A percentile compares a stretch with the other conserved stretches of the same genome.
Conservation (phyloP, 148 eudicot genomes). For the Euryodendron excelsum region DNA sequence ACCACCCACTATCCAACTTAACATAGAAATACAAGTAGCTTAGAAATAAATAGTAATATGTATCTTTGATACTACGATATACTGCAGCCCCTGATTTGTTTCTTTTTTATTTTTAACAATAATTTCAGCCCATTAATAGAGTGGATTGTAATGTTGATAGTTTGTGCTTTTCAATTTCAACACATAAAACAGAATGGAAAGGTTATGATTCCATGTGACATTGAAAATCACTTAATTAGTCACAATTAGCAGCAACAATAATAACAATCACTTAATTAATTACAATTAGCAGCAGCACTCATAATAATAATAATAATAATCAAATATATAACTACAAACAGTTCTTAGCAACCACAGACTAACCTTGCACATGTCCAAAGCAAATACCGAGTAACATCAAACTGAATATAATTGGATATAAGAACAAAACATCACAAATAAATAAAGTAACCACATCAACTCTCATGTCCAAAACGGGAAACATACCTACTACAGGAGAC, state of each 20-base stretch:
- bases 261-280: too few species aligned
- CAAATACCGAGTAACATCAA: not conserved
- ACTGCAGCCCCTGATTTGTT: not conserved
- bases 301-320: not conserved
- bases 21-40: not conserved
- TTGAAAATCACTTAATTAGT: not conserved
- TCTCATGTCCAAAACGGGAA: not conserved
- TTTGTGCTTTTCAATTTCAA: constrained; percentile 6
- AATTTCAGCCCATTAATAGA: not conserved
- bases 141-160: not conserved
- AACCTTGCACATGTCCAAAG: not conserved
- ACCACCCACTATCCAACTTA: not conserved
- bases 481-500: constrained; percentile 88
- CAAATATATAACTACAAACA: not conserved
- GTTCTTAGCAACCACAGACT: not conserved
- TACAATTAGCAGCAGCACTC: not conserved
- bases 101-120: too few species aligned
- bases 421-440: too few species aligned
- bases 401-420: not conserved
- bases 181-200: not conserved
- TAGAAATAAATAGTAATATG: not conserved
- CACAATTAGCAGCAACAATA: not conserved
- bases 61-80: not conserved
- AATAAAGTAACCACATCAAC: too few species aligned
- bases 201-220: not conserved